These are phyloP conservation scores for Letharia lupina DNA, from an alignment of 495 filamentous ascomycete species.

Conservation along the genomic window DNA sequence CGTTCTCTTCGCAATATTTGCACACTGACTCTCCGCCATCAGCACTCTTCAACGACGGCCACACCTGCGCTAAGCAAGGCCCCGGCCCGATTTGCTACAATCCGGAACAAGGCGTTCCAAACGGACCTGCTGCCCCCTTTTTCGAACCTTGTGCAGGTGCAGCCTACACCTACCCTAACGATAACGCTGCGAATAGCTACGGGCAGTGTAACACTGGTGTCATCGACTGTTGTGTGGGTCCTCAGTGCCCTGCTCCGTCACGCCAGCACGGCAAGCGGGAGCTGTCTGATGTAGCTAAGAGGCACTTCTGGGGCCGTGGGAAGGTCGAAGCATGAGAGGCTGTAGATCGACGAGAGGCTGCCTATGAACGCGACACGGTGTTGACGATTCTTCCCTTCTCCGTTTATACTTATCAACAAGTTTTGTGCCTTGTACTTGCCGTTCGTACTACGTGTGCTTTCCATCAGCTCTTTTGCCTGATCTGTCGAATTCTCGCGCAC, in stretches of 20 bases:
- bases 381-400: neutral
- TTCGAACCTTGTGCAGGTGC: constrained; percentile 26
- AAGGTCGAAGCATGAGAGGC: neutral
- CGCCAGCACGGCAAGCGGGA: constrained; percentile 8
- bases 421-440: neutral
- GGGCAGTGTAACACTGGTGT: constrained; percentile 21
- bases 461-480: neutral
- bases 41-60: constrained; percentile 20
- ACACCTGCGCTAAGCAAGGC: constrained; percentile 21
- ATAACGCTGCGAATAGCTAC: constrained; percentile 22
- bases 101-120: constrained; percentile 8
- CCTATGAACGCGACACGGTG: neutral
- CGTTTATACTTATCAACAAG: neutral
- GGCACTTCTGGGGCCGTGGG: neutral
- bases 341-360: neutral
- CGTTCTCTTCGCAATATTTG: neutral
- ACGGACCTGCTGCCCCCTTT: constrained; percentile 20
- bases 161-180: constrained; percentile 28
- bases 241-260: constrained; percentile 13
- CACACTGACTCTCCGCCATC: neutral
- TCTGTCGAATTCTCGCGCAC: neutral
- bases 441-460: neutral
- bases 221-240: constrained; percentile 25
- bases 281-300: neutral
- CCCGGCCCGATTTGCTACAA: constrained; percentile 21